A percentile compares a stretch with the other conserved stretches of the same genome.
Conservation (phyloP, 2,329 filamentous ascomycete species). For the Chaetomiaceae sp. region DNA sequence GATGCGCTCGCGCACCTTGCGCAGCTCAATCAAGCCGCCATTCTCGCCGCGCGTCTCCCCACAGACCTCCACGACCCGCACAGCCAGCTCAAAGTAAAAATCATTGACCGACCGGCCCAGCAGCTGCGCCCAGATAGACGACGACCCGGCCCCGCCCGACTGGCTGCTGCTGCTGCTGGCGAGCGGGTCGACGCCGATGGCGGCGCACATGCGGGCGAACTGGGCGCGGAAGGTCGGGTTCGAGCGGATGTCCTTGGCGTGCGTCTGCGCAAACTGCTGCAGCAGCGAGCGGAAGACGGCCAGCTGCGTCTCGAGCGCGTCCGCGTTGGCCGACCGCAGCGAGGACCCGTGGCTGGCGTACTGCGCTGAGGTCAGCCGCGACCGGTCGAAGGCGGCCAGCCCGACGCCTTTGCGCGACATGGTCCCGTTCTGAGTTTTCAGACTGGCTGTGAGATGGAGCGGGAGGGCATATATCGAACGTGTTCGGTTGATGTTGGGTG, state of each 20-base stretch:
- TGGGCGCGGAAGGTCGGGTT: slow-evolving; percentile 93
- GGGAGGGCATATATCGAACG: no score
- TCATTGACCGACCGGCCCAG: slow-evolving; percentile 90
- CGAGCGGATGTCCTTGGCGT: slow-evolving; percentile 91
- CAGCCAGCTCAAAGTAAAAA: slow-evolving; percentile 96
- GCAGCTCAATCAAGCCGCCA: slow-evolving; percentile 80
- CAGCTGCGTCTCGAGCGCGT: slow-evolving; percentile 85
- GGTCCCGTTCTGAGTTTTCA: no score
- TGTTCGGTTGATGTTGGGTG: no score
- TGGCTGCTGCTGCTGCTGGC: slow-evolving; percentile 53
- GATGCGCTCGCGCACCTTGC: slow-evolving; percentile 72
- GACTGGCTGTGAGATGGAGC: no score
- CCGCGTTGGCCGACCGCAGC: slow-evolving; percentile 77
- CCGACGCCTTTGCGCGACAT: slow-evolving; percentile 81
- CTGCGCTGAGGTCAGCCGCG: slow-evolving; percentile 75
- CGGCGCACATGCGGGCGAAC: slow-evolving; percentile 96
- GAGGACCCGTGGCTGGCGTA: slow-evolving; percentile 85
- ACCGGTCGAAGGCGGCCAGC: slow-evolving; percentile 82
- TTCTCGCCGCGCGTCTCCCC: slow-evolving; percentile 81
- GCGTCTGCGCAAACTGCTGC: slow-evolving; percentile 90
- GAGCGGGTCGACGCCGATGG: slow-evolving; percentile 91
- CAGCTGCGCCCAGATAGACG: slow-evolving; percentile 89
- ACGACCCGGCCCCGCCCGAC: slow-evolving; percentile 51
- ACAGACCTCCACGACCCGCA: slow-evolving; percentile 92
- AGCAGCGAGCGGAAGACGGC: slow-evolving; percentile 93